Conservation (phyloP, 169 alveolate genomes). For the Babesia ovata region DNA sequence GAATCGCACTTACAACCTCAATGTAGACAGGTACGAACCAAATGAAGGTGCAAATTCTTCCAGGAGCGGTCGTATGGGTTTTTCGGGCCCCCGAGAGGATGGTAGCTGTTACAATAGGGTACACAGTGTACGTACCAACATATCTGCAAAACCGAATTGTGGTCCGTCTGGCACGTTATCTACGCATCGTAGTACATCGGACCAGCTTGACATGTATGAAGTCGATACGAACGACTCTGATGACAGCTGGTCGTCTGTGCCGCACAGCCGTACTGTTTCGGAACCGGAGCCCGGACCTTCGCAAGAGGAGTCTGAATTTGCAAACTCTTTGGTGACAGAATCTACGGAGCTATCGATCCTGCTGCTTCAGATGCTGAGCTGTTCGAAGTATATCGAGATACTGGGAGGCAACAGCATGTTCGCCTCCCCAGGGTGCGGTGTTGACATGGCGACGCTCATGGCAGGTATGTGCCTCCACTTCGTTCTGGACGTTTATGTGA, state of each 20-base stretch:
- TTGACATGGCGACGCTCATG: not conserved
- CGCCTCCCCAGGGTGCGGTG: constrained; percentile 17
- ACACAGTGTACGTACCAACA: too few relatives aligned
- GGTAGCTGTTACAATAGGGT: not conserved
- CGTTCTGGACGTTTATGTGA: constrained; percentile 20
- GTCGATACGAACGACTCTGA: not conserved
- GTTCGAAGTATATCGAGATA: constrained; percentile 28
- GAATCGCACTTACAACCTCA: not conserved
- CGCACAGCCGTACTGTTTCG: constrained; percentile 35
- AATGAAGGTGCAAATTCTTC: not conserved
- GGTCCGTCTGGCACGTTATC: too few relatives aligned
- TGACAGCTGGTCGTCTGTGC: not conserved
- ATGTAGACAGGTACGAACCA: not conserved
- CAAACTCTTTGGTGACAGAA: constrained; percentile 10
- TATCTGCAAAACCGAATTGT: too few relatives aligned
- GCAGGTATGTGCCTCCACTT: constrained; percentile 8
- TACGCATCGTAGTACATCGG: not conserved
- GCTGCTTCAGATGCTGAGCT: constrained; percentile 20
- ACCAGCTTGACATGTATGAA: not conserved
- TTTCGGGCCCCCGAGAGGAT: not conserved
- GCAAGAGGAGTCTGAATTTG: not conserved
- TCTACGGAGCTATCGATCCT: constrained; percentile 37
- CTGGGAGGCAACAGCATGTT: constrained; percentile 21
- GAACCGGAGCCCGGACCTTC: not conserved
- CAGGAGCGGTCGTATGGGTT: not conserved